Evolutionary conservation across 768 basidiomycete genomes (phyloP), one percentile per base, ranked within the genome.

Genomic region (Mycena leptocephala): DNA sequence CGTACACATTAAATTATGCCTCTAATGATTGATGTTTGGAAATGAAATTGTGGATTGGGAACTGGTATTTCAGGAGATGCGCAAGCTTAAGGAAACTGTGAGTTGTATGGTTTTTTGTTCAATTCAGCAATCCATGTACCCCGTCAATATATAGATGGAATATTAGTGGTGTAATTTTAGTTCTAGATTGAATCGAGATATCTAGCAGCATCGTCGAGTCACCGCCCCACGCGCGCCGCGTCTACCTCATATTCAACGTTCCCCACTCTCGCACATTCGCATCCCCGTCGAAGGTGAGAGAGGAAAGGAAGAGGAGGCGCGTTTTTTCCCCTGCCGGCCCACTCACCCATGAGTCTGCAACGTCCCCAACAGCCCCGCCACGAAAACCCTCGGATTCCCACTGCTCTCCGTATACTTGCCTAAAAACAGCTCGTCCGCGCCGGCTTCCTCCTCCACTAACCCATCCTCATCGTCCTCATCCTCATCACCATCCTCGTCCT

Each of bases 351-450:
- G 51, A 51, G 77, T 64, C 66, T 75, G 74, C 65, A 78, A 24
- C 70, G 77, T 78, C 24, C 39, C 74, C 80, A 92, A 80, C 63
- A 95, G 79, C 2, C 93, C 93, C 63, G 90, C 91, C 48, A 95
- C 93, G 79, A 97, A 96, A 72, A 94, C 92, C 74, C 94, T 88
- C 16, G 96, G 88, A 83, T 97, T 97, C 53, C 96, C 96, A 68
- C 89, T 89, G 9, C 94, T 90, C 80, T 96, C 94, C 1, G 91
- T 90, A 77, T 95, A 96, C 82, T 95, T 96, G 13, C 92, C 86
- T 81, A 97, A 84, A 86, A 97, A 97, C 18, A 92, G 77, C 82
- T 95, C 93, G 80, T 98, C 96, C 61, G 77, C 77, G 41, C 77
- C 77, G 13, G 77, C 16, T 53, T 78, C 77, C 1, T 28, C 9